Evolutionary conservation across 208 protist genomes (phyloP), one percentile per base, ranked within the genome.

Genomic region (Trypanosoma cruzi): DNA sequence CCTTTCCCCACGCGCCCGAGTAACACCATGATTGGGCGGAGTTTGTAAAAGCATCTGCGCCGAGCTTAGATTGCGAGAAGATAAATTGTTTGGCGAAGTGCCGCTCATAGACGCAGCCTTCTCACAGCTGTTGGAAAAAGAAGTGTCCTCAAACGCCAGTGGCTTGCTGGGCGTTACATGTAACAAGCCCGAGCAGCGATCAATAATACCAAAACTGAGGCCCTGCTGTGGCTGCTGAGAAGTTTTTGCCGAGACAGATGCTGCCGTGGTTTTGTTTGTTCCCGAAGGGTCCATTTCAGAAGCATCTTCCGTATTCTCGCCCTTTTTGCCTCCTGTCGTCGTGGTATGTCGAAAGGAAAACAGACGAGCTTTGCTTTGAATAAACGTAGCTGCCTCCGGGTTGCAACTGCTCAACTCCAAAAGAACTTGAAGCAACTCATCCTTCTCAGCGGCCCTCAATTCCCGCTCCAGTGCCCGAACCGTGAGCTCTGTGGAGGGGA

Each of bases 341-440:
- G 34, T 46, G 7, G 46, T 44, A 52, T 80, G 81, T 7, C 79
- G 80, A 24, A 89, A 75, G 2, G 80, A 65, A 63, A 93, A 84
- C 57, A 89, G 79, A 62, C 71, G 66, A 7, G 82, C 84, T 66
- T 93, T 93, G 42, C 76, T 81, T 49, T 84, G 78, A 67, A 93
- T 90, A 64, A 93, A 93, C 29, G 69, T 37, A 16, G 82, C 73
- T 10, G 82, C 88, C 40, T 88, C 84, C 8, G 68, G 29, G 77
- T 84, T 84, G 64, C 82, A 84, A 66, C 80, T 85, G 50, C 80
- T 81, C 29, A 93, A 72, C 68, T 90, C 88, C 29, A 93, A 57
- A 29, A 93, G 73, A 20, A 90, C 79, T 58, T 88, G 84, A n/a
- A 88, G 73, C 31, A 93, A 73, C 59, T 93, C 88, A 48, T 77